Conservation (phyloP, 768 basidiomycete species). For the Aureoboletus auriporus region DNA sequence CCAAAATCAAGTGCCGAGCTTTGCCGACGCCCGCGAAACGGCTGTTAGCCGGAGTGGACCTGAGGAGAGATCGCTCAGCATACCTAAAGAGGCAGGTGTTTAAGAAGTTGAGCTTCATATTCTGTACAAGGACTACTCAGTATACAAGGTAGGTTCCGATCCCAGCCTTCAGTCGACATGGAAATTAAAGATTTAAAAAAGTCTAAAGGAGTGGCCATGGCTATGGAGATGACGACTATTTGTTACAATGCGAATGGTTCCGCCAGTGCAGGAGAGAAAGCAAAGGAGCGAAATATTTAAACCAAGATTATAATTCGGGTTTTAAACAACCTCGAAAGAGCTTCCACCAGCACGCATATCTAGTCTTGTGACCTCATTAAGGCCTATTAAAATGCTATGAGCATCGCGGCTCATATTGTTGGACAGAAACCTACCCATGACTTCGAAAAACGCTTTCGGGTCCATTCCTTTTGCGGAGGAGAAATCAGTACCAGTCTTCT, state of each 20-base stretch:
- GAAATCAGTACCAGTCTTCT: constrained; percentile 77
- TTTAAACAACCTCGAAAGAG: constrained; percentile 51
- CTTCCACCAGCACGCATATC: constrained; percentile 57
- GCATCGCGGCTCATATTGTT: not conserved
- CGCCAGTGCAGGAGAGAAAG: not conserved
- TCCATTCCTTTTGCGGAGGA: constrained; percentile 61
- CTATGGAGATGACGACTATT: constrained; percentile 12
- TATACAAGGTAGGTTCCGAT: constrained; percentile 3
- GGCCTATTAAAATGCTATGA: constrained; percentile 31
- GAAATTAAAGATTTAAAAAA: constrained; percentile 18
- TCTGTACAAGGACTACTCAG: not conserved
- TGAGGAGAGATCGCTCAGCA: not conserved
- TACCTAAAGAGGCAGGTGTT: constrained; percentile 6
- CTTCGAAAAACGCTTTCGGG: constrained; percentile 72
- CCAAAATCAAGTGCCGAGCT: not conserved
- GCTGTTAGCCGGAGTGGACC: no score
- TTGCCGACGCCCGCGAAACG: not conserved
- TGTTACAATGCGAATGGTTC: constrained; percentile 18
- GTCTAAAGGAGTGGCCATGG: constrained; percentile 20
- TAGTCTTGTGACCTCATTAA: constrained; percentile 50
- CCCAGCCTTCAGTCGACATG: constrained; percentile 14
- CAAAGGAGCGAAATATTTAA: not conserved
- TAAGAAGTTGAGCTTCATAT: constrained; percentile 4
- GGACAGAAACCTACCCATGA: constrained; percentile 51
- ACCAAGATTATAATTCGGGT: no score